Evolutionary conservation across 148 eudicot species (phyloP).

Genomic region (Silene latifolia): DNA sequence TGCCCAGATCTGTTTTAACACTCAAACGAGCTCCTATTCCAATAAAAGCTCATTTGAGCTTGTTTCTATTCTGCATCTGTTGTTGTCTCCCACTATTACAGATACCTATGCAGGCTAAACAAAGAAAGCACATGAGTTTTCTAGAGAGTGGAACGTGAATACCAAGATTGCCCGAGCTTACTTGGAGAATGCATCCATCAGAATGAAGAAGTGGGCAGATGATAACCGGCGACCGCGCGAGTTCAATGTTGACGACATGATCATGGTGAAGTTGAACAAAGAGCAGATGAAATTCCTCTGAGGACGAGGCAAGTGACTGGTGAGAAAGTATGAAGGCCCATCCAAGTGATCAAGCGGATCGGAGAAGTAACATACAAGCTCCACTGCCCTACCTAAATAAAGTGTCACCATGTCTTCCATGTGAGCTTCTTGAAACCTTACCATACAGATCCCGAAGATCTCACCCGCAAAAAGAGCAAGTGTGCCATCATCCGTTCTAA

Average conservation of each 20-base stretch:
- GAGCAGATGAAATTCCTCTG: background rate
- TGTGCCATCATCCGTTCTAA: background rate
- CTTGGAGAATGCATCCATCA: background rate
- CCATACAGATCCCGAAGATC: background rate
- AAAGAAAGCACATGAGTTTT: conserved; percentile 1
- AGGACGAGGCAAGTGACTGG: background rate
- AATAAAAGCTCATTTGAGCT: too few relatives aligned
- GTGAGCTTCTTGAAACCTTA: background rate
- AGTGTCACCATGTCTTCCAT: background rate
- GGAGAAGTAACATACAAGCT: background rate
- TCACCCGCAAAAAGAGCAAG: background rate
- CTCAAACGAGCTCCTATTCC: too few relatives aligned
- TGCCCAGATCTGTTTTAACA: background rate
- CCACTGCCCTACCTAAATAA: background rate
- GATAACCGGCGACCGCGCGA: background rate
- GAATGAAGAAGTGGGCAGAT: background rate
- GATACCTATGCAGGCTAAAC: too few relatives aligned
- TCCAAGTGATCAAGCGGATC: background rate
- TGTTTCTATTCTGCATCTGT: too few relatives aligned
- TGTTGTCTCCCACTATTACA: too few relatives aligned
- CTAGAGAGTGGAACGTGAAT: background rate
- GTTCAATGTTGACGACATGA: background rate
- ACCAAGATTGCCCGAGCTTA: background rate
- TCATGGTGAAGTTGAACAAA: too few relatives aligned
- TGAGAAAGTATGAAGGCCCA: background rate